Percentiles rank a stretch among this genome's conserved stretches.
Conservation (phyloP, 768 basidiomycete genomes). For the Leccinum sublutescens region DNA sequence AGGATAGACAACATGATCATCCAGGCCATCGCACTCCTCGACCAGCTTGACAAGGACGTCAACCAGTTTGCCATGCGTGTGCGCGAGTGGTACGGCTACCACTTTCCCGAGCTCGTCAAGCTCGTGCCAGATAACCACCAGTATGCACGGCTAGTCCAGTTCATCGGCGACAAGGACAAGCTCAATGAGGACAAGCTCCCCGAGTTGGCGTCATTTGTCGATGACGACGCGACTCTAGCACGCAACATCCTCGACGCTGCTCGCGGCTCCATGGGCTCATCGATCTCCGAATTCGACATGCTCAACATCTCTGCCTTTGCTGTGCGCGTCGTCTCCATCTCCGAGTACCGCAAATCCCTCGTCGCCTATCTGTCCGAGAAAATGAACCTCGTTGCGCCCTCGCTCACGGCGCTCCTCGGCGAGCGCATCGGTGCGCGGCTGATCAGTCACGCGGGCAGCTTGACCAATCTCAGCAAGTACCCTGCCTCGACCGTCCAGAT, state of each 20-base stretch:
- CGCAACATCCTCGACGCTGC: conserved; percentile 95
- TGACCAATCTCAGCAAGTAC: conserved; percentile 97
- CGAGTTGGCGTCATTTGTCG: conserved; percentile 75
- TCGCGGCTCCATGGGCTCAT: conserved; percentile 91
- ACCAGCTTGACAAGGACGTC: conserved; percentile 99
- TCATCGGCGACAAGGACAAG: conserved; percentile 87
- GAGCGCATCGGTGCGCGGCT: conserved; percentile 90
- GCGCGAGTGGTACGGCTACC: conserved; percentile 98
- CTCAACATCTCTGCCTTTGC: conserved; percentile 95
- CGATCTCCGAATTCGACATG: conserved; percentile 89
- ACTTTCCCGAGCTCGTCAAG: conserved; percentile 94
- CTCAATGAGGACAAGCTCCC: conserved; percentile 77
- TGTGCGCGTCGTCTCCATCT: conserved; percentile 82
- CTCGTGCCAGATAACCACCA: conserved; percentile 93
- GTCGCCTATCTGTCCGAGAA: conserved; percentile 89
- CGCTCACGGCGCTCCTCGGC: conserved; percentile 84
- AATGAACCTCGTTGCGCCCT: conserved; percentile 97
- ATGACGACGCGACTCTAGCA: conserved; percentile 80
- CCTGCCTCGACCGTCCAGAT: conserved; percentile 98
- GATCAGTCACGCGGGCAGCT: conserved; percentile 93
- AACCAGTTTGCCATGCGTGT: conserved; percentile 99
- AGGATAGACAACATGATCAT: conserved; percentile 99
- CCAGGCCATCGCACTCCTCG: conserved; percentile 95
- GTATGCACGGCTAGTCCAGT: conserved; percentile 81
- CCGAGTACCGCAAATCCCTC: conserved; percentile 91